Base-by-base conservation (phyloP, 768 basidiomycete genomes). In the Cystofilobasidium capitatum region DNA sequence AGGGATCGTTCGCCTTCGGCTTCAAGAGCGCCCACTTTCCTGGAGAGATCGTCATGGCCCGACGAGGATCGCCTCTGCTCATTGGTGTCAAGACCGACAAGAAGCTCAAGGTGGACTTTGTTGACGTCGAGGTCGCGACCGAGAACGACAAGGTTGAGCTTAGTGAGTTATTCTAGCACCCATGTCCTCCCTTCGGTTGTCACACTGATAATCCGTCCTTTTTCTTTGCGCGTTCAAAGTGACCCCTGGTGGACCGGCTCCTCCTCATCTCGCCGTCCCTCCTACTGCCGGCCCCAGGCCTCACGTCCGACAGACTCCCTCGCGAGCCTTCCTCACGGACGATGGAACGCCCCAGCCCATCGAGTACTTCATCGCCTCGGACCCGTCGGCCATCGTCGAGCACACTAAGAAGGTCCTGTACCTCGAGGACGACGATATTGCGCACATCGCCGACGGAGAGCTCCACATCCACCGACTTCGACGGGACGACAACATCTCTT, bases 51-150 rank as follows among this genome's bases (percentile, higher is more conserved):
- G 93, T 98, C 70, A 89, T 89, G 60, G 91, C 93, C 66, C 91
- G 93, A 73, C 89, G 96, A 74, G 96, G 96, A 72, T 97, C 94
- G 17, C 96, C 96, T 35, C 85, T 99, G 36, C 79, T 98, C 66
- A 85, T 99, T 74, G 96, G 96, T 80, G 94, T 99, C 76, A 98
- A 98, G 86, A 98, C 96, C 22, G 94, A 99, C 77, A 93, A 96
- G 83, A 98, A 98, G 79, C 84, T 99, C 74, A 99, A 99, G 82
- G 94, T 98, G 44, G 96, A 99, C 80, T 98, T 99, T 73, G 94
- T 99, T 57, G 96, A 98, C 79, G 96, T 99, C 65, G 93, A 98
- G 77, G 85, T 98, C 73, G 85, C 88, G 39, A 86, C 86, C 45
- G 78, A 81, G 69, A 81, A 82, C 58, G 71, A 73, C 70, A 75